These are phyloP conservation scores for Goffeauzyma gilvescens DNA, from an alignment of 768 basidiomycete genomes.

Conservation along the genomic window DNA sequence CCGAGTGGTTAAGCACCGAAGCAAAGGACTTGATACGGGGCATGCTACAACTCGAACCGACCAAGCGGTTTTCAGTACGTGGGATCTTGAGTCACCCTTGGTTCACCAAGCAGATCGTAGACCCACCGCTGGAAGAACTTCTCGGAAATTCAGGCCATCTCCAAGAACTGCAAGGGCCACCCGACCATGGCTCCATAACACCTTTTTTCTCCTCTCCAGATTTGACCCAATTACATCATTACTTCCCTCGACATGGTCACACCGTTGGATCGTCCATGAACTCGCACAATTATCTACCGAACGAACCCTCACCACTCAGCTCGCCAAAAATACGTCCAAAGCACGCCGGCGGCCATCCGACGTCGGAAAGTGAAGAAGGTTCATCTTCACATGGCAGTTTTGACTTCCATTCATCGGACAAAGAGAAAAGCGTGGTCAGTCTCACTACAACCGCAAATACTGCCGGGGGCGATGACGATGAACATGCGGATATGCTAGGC, in stretches of 20 bases:
- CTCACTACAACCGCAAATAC: constrained; percentile 29
- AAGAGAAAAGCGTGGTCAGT: constrained; percentile 12
- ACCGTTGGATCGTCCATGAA: too few relatives aligned
- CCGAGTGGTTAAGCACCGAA: constrained; percentile 78
- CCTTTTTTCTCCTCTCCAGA: constrained; percentile 7
- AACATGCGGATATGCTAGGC: constrained; percentile 12
- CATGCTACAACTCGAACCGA: constrained; percentile 58
- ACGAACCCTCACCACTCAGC: too few relatives aligned
- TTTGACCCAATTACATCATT: too few relatives aligned
- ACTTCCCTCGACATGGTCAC: too few relatives aligned
- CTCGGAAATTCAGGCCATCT: constrained; percentile 13
- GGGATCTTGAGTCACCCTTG: constrained; percentile 72
- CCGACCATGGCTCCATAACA: constrained; percentile 13
- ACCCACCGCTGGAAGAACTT: constrained; percentile 5
- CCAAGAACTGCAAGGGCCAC: constrained; percentile 9
- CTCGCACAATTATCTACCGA: too few relatives aligned
- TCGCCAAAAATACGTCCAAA: too few relatives aligned
- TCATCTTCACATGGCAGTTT: constrained; percentile 10
- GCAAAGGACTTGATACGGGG: constrained; percentile 62
- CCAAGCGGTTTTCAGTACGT: constrained; percentile 56
- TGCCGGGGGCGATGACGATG: constrained; percentile 19
- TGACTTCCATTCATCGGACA: constrained; percentile 16
- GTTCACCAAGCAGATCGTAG: constrained; percentile 40
- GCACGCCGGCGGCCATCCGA: too few relatives aligned
- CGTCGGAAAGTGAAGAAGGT: not conserved